Base-by-base conservation (phyloP, 2,329 filamentous ascomycete species). In the Fusarium luffae region DNA sequence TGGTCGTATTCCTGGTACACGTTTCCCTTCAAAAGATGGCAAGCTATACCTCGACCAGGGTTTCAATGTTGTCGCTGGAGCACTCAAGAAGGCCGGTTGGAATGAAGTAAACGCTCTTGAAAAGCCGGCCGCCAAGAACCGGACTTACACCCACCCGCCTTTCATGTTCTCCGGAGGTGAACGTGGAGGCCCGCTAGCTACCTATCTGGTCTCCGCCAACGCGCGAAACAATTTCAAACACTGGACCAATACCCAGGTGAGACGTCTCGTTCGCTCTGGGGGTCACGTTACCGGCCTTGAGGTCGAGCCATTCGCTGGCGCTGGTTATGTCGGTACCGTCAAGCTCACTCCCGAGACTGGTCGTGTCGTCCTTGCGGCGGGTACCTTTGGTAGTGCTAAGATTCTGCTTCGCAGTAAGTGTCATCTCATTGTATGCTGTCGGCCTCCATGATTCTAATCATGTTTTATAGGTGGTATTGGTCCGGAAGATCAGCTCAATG, bases 331-430 rank as follows among this genome's bases (percentile, higher is more conserved):
- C 3, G 59, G 59, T 13, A 61, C 54, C 4, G 59, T 61, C 16
- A 61, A 61, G 44, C 44, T 61, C 23, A 61, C 54, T 27, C 59
- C 59, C 10, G 59, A 61, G 44, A 50, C 54, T 51, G 59, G 59
- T n/a, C 59, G 59, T 1, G 59, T 61, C 10, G 4, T 61, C 16
- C 59, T 61, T 44, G 44, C 59, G 6, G 54, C 54, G 19, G 59
- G 59, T 4, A 61, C 59, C 3, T 61, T 61, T 10, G 59, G 59
- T 9, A 61, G 59, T 21, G 59, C 59, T 1, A 61, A 61, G 16
- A 61, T 61, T 19, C 19, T 61, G 4, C 59, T 61, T 51, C 59
- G 59, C n/a, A 61, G 59, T 61, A 4, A 21, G 59, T 44, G 3
- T 8, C 28, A 4, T 58, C 4, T 4, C n/a, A 11, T 11, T 11